phyloP scores from a whole-genome alignment of 257 asterid genomes.

The Paulownia fortunei region DNA sequence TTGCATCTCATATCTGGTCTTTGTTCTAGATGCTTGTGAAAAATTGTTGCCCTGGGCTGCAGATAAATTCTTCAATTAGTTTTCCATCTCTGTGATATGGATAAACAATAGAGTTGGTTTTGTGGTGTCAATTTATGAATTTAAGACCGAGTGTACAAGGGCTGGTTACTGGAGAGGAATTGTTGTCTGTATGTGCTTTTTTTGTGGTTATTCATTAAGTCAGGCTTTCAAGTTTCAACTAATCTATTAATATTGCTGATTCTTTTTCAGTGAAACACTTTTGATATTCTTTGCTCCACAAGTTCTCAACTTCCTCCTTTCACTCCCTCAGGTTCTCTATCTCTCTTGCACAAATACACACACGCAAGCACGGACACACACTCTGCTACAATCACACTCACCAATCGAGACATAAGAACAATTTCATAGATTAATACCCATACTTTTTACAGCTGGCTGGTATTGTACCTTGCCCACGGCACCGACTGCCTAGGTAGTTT shows the following conservation, averaged over 20 bases:
- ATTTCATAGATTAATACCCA: background rate
- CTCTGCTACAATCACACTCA: too few species aligned
- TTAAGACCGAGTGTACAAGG: background rate
- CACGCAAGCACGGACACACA: conserved; percentile 16
- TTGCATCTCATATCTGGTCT: too few species aligned
- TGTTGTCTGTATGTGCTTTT: background rate
- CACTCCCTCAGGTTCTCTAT: conserved; percentile 75
- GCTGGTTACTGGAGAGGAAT: background rate
- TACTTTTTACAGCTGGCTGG: conserved; percentile 60
- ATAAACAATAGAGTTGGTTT: too few species aligned
- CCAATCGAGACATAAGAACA: background rate
- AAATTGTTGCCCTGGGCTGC: too few species aligned
- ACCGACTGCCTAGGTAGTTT: conserved; percentile 69
- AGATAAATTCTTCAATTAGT: too few species aligned
- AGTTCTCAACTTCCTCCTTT: conserved; percentile 70
- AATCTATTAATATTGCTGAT: background rate
- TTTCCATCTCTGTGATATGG: too few species aligned
- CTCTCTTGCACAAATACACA: conserved; percentile 30
- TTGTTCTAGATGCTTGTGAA: too few species aligned
- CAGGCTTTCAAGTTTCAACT: background rate
- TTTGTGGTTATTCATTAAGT: too few species aligned
- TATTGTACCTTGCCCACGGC: conserved; percentile 74
- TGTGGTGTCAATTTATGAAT: background rate
- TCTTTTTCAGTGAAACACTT: conserved; percentile 66
- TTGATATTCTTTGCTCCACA: conserved; percentile 75